Evolutionary conservation across 148 eudicot genomes (phyloP).

Genomic region (Camellia lanceoleosa): DNA sequence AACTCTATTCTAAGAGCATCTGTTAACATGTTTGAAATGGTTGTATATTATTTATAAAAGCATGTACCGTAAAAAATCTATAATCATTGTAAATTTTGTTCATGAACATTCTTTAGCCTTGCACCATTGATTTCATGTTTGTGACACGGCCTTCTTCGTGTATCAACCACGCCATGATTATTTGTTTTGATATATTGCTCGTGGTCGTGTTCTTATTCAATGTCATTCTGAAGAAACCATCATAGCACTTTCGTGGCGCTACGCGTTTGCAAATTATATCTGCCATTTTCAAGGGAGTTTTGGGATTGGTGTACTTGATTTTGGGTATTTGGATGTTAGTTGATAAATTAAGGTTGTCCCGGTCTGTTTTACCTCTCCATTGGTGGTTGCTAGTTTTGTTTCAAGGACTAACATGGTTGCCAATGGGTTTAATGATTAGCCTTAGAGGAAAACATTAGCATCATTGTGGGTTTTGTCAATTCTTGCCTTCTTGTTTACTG

Average conservation of each 20-base stretch:
- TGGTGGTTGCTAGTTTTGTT: constrained; percentile 48
- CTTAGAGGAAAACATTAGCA: constrained; percentile 32
- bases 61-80: no score
- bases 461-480: constrained; percentile 16
- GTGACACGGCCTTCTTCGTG: constrained; percentile 60
- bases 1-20: no score
- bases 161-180: constrained; percentile 45
- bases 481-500: no score
- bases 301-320: constrained; percentile 51
- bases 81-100: no score
- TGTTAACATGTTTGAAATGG: no score
- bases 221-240: constrained; percentile 31
- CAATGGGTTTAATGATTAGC: constrained; percentile 43
- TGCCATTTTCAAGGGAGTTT: constrained; percentile 48
- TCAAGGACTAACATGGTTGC: constrained; percentile 67
- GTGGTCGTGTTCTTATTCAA: constrained; percentile 38
- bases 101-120: no score
- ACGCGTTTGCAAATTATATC: constrained; percentile 46
- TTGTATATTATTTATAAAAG: no score
- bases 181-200: constrained; percentile 49
- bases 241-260: constrained; percentile 26
- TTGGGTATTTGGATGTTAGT: constrained; percentile 50
- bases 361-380: constrained; percentile 47
- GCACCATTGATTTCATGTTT: constrained; percentile 27
- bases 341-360: constrained; percentile 30